Evolutionary conservation across 2,329 filamentous ascomycete genomes (phyloP), one percentile per base, ranked within the genome.

Genomic region (Penicillium paneum): DNA sequence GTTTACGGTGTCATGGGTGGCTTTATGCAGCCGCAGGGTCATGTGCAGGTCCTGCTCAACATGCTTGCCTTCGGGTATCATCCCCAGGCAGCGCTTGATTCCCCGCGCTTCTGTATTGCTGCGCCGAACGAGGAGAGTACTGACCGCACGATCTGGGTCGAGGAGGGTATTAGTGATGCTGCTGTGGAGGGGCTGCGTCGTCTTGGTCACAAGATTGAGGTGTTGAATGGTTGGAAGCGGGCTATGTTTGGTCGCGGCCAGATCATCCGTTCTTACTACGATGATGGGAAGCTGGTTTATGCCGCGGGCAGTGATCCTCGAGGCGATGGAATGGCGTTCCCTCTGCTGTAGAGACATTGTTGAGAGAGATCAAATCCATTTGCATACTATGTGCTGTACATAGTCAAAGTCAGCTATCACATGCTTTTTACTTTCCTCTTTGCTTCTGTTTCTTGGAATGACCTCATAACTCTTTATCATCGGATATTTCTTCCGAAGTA

Each of bases 1-100:
- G 89, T 96, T 0, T 97, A 93, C 66, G 94, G 94, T 49, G 93
- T 97, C 56, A 97, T 97, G 94, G 94, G 94, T 49, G 93, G 91
- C 2, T 97, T 95, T 75, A 97, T 97, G 89, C 94, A 99, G 76
- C 94, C 94, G 0, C 94, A 97, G 74, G 94, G 93, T 21, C 94
- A 97, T 57, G 87, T 97, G 0, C 94, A 97, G 73, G 91, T 96
- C 0, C 76, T 99, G 10, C 79, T 97, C 2, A 96, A 95, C 62
- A 92, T 96, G 82, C 75, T 96, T 0, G 84, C 91, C 0, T 96
- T 92, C 64, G 85, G 86, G 1, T 79, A 91, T 49, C 88, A 87
- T 59, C 91, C 92, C 0, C 94, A 99, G 74, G 85, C 90, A 55
- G 91, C 93, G 3, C 81, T 97, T 0, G 94, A 99, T 68, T 88